Evolutionary conservation across 169 alveolate species (phyloP).

Genomic region (Plasmodium gaboni): DNA sequence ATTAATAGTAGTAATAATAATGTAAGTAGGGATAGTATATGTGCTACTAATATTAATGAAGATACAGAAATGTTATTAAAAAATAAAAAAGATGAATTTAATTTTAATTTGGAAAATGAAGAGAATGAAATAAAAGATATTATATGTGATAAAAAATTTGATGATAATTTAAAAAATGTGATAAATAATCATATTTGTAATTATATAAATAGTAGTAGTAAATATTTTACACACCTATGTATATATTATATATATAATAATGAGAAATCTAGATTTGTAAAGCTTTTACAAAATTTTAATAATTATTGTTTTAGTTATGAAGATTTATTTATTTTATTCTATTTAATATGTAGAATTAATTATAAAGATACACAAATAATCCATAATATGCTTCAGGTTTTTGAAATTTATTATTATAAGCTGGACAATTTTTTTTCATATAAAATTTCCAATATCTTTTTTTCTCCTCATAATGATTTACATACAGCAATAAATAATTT

Average conservation of each 20-base stretch:
- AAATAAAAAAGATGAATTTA: too few relatives aligned
- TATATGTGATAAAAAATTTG: constrained; percentile 2
- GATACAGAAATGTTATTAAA: not conserved
- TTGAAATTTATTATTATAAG: constrained; percentile 53
- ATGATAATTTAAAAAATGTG: constrained; percentile 20
- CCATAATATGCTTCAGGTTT: constrained; percentile 17
- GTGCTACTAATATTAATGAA: not conserved
- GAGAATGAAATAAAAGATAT: constrained; percentile 2
- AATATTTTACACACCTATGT: constrained; percentile 44
- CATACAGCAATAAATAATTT: constrained; percentile 45
- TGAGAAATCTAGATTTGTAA: constrained; percentile 49
- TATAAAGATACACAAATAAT: constrained; percentile 17
- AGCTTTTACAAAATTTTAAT: constrained; percentile 18
- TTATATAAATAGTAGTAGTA: constrained; percentile 51
- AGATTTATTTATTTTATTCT: constrained; percentile 59
- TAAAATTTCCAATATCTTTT: constrained; percentile 33
- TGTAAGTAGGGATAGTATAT: not conserved
- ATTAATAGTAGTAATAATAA: not conserved
- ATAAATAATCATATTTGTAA: constrained; percentile 14
- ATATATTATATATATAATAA: constrained; percentile 51
- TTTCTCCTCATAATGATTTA: constrained; percentile 44
- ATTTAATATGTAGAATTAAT: constrained; percentile 55
- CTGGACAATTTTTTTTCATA: constrained; percentile 44
- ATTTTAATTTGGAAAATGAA: not conserved
- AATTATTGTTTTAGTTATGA: constrained; percentile 59